Evolutionary conservation across 345 rosid genomes (phyloP).

Genomic region (Brassica cretica): DNA sequence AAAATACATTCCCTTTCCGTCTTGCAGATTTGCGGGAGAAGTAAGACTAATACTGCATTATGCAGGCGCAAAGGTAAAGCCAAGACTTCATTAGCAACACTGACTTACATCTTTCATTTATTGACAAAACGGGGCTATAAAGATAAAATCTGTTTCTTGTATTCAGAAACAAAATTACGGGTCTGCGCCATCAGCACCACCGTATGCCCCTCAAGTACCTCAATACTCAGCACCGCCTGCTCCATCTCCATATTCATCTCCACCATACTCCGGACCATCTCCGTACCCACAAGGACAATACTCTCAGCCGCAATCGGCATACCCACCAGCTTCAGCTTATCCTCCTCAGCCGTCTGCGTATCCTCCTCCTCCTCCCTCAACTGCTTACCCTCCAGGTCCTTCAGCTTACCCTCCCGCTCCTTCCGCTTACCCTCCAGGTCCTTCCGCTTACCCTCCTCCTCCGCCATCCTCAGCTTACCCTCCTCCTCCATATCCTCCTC

Average conservation of each 20-base stretch:
- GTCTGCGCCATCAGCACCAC: constrained; percentile 51
- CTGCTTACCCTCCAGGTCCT: constrained; percentile 42
- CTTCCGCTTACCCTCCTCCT: constrained; percentile 52
- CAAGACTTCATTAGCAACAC: background rate
- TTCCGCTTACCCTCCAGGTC: constrained; percentile 41
- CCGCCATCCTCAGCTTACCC: constrained; percentile 46
- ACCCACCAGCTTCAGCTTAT: constrained; percentile 43
- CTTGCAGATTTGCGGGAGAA: constrained; percentile 80
- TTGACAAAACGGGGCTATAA: background rate
- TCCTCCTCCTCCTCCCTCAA: constrained; percentile 46
- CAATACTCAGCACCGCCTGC: constrained; percentile 40
- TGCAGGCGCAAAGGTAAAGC: constrained; percentile 59
- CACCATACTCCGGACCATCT: constrained; percentile 39
- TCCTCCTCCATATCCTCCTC: constrained; percentile 43
- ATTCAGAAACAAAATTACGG: constrained; percentile 51
- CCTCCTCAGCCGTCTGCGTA: constrained; percentile 48
- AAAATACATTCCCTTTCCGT: constrained; percentile 11
- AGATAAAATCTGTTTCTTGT: constrained; percentile 3
- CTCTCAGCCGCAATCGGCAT: constrained; percentile 45
- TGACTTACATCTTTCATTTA: background rate
- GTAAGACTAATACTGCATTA: constrained; percentile 71
- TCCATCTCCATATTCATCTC: constrained; percentile 40
- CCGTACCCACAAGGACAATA: constrained; percentile 37
- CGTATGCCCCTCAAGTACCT: constrained; percentile 43
- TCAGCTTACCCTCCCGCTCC: constrained; percentile 41